A percentile compares a stretch with the other conserved stretches of the same genome.
Evolutionary conservation across 116 monocot species (phyloP).

Genomic region (Trichopus zeylanicus): DNA sequence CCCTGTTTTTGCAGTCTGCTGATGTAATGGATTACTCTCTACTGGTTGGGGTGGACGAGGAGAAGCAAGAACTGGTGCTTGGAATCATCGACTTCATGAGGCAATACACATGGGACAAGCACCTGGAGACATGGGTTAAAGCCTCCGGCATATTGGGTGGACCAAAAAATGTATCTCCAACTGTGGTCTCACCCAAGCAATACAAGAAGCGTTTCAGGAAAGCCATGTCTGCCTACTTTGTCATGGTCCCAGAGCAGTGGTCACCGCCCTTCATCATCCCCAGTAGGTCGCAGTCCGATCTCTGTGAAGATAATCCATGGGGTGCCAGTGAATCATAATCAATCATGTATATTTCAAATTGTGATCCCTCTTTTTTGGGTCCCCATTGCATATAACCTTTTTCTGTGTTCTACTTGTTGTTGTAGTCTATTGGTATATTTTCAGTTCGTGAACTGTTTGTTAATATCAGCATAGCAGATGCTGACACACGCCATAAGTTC

Average conservation of each 20-base stretch:
- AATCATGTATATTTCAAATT: conserved; percentile 5
- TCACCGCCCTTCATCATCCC: conserved; percentile 30
- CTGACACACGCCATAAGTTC: too few relatives aligned
- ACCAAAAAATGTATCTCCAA: conserved; percentile 72
- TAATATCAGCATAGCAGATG: too few relatives aligned
- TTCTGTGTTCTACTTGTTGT: neutral
- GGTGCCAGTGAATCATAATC: conserved; percentile 1
- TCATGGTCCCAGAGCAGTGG: conserved; percentile 93
- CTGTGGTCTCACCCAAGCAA: conserved; percentile 85
- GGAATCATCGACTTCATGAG: conserved; percentile 97
- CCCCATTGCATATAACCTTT: neutral
- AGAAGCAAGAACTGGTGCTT: conserved; percentile 63
- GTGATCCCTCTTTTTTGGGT: neutral
- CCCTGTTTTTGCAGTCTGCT: conserved; percentile 47
- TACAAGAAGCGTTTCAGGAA: conserved; percentile 94
- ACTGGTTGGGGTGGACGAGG: conserved; percentile 81
- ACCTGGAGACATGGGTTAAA: conserved; percentile 94
- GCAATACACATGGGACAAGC: conserved; percentile 98
- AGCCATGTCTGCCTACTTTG: conserved; percentile 88
- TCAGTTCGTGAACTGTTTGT: neutral
- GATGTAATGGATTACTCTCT: conserved; percentile 98
- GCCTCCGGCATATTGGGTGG: conserved; percentile 86
- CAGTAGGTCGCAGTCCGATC: conserved; percentile 29
- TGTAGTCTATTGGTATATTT: too few relatives aligned
- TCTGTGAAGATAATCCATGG: conserved; percentile 19